Evolutionary conservation across 2,329 filamentous ascomycete genomes (phyloP), one percentile per base, ranked within the genome.

Genomic region (Phaeosphaeriaceae sp.): DNA sequence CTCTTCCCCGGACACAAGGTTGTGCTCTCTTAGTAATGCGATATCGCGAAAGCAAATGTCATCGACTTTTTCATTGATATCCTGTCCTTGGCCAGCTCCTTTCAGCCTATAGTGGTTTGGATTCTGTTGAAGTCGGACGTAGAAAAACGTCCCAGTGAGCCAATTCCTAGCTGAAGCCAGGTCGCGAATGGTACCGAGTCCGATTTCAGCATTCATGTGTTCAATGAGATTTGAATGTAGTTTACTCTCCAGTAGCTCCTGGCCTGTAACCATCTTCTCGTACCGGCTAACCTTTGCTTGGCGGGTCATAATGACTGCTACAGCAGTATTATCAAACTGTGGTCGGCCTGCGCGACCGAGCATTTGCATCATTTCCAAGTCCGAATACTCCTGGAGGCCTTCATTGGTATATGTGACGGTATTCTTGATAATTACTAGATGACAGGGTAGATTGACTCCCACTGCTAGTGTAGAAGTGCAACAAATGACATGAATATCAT

Each of bases 311-410:
- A 96, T 92, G 13, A 94, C 85, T 9, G 89, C 91, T 32, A 86
- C 81, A 3, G 89, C 90, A 49, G 77, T 89, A 41, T 84, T 81
- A 60, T 93, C 91, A 54, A 92, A 95, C 64, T 95, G 91, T 5
- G 91, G 90, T 16, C 90, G 81, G 1, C 91, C 90, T 42, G 90
- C 90, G 55, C 90, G 85, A 6, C 90, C 90, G 40, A 95, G 82
- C 90, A 96, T 95, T 63, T 96, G 90, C 87, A 93, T 93, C 53
- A 93, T 82, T 59, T 95, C 90, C 4, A 95, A 77, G 66, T 94
- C 90, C 0, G 89, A 86, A 58, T 91, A 92, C 67, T 94, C 89
- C 46, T 85, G 82, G 30, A 83, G 63, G 6, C 74, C 79, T 6
- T 80, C 73, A 26, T 74, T 78, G 48, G 85, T 81, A 48, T 84